Percentiles rank a stretch among this genome's conserved stretches.
These are phyloP conservation scores for Hygrocybe coccinea DNA, from an alignment of 768 basidiomycete species.

Conservation along the genomic window DNA sequence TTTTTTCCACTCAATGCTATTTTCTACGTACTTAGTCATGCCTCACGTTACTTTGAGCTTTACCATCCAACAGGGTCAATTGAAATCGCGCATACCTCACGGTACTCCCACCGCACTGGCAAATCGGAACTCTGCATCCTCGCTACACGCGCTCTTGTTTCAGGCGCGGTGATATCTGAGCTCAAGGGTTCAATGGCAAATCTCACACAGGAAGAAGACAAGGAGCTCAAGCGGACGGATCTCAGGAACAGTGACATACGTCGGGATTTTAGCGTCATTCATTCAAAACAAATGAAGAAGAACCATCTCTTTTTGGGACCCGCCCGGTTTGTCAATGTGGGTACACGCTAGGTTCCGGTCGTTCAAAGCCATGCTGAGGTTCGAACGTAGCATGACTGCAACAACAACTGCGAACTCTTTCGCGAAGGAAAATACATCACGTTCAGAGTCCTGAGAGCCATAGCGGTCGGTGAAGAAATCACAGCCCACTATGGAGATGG, in stretches of 20 bases:
- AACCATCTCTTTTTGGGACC: conserved; percentile 88
- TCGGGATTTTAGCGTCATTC: conserved; percentile 86
- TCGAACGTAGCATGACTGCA: conserved; percentile 73
- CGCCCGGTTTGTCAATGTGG: conserved; percentile 88
- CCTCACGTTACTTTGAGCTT: conserved; percentile 83
- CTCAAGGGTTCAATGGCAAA: conserved; percentile 89
- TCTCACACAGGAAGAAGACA: conserved; percentile 79
- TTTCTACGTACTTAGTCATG: conserved; percentile 54
- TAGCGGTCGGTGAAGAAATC: conserved; percentile 78
- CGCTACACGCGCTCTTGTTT: conserved; percentile 65
- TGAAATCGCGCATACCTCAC: conserved; percentile 84
- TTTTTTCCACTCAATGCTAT: conserved; percentile 6
- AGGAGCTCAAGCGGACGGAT: conserved; percentile 79
- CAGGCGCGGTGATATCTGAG: conserved; percentile 75
- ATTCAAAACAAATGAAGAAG: conserved; percentile 87
- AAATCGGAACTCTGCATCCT: conserved; percentile 87
- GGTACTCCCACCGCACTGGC: conserved; percentile 81
- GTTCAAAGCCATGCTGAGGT: conserved; percentile 7
- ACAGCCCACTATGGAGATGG: conserved; percentile 89
- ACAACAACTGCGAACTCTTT: conserved; percentile 84
- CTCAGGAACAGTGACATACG: conserved; percentile 67
- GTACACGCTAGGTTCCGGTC: conserved; percentile 27
- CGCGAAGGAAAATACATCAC: conserved; percentile 88
- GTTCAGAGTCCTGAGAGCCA: conserved; percentile 75
- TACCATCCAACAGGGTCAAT: conserved; percentile 80